A percentile compares a stretch with the other conserved stretches of the same genome.
Evolutionary conservation across 208 protist species (phyloP).

Genomic region (Naegleria gruberi): DNA sequence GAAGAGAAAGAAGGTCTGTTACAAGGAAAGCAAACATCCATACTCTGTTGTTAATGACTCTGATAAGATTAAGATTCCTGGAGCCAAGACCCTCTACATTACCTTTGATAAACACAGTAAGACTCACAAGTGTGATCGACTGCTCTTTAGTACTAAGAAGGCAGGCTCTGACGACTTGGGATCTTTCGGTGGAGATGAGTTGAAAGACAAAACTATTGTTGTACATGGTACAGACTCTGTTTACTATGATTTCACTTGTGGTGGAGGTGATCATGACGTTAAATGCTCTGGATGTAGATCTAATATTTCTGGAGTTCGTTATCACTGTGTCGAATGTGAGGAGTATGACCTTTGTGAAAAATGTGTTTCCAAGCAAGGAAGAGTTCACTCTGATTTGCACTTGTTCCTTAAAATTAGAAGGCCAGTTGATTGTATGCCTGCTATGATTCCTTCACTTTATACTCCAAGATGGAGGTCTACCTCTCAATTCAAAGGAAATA

Average conservation of each 20-base stretch:
- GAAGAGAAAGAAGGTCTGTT: background rate
- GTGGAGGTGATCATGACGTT: constrained; percentile 12
- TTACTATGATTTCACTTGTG: background rate
- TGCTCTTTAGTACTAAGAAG: background rate
- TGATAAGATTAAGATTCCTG: constrained; percentile 7
- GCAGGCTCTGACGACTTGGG: background rate
- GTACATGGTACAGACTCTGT: constrained; percentile 11
- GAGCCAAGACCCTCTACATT: constrained; percentile 20
- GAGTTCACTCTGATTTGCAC: constrained; percentile 1
- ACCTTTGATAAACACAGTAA: constrained; percentile 25
- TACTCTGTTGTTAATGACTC: constrained; percentile 18
- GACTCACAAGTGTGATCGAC: constrained; percentile 19
- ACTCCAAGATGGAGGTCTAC: background rate
- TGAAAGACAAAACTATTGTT: constrained; percentile 23
- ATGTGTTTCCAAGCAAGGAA: background rate
- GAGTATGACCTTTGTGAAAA: constrained; percentile 29
- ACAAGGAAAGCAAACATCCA: constrained; percentile 22
- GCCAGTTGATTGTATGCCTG: constrained; percentile 25
- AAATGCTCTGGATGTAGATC: constrained; percentile 4
- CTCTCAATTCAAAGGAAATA: background rate
- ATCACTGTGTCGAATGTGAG: constrained; percentile 19
- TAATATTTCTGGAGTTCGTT: constrained; percentile 7
- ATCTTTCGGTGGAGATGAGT: constrained; percentile 18
- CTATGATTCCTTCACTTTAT: constrained; percentile 18
- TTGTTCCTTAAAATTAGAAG: constrained; percentile 27